phyloP scores from a whole-genome alignment of 768 basidiomycete species.

The Pleurotus pulmonarius region DNA sequence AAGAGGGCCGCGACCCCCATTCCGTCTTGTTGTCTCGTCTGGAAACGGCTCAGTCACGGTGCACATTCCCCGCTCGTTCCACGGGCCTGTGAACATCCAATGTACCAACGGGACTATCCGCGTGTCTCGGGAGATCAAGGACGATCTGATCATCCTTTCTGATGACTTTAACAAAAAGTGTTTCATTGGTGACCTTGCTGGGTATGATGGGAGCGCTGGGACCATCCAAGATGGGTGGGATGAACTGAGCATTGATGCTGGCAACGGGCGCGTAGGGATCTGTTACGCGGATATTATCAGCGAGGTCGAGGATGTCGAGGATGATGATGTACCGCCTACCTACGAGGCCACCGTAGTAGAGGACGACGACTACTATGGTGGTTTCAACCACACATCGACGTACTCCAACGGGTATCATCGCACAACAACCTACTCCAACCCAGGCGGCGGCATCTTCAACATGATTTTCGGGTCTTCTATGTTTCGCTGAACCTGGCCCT shows the following conservation, averaged over 20 bases:
- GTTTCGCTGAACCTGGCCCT: no score
- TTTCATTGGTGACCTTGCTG: constrained; percentile 32
- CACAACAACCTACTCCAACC: no score
- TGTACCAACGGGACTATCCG: constrained; percentile 23
- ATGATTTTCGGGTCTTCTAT: no score
- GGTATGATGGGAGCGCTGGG: constrained; percentile 4
- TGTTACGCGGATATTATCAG: neutral
- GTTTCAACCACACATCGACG: no score
- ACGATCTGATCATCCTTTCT: constrained; percentile 25
- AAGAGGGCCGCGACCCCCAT: constrained; percentile 16
- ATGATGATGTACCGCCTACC: no score
- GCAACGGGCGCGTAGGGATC: neutral
- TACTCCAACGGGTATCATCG: no score
- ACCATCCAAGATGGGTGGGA: neutral
- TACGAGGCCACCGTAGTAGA: no score
- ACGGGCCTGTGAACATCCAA: constrained; percentile 27
- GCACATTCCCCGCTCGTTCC: constrained; percentile 36
- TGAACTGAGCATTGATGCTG: neutral
- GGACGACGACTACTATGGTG: no score
- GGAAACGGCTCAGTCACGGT: constrained; percentile 27
- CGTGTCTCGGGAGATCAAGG: constrained; percentile 25
- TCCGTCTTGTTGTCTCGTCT: constrained; percentile 17
- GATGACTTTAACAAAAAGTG: constrained; percentile 25
- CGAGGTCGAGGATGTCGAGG: no score
- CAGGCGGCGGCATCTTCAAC: no score